Evolutionary conservation across 805 yeast genomes (phyloP).

Genomic region (Yueomyces sp.): DNA sequence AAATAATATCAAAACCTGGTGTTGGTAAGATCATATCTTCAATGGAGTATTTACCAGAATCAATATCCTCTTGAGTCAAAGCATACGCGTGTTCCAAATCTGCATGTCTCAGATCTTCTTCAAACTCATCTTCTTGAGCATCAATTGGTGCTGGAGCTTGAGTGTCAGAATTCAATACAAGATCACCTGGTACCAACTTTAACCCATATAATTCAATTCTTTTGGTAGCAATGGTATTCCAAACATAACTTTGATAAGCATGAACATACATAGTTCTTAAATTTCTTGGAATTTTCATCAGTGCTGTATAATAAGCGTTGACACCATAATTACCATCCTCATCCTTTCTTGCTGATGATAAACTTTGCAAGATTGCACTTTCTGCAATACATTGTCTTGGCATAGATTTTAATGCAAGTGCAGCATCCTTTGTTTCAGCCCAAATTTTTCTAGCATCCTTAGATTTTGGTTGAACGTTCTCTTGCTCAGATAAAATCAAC

Average conservation of each 20-base stretch:
- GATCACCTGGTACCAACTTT: constrained; percentile 65
- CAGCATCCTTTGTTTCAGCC: constrained; percentile 60
- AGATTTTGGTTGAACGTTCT: constrained; percentile 69
- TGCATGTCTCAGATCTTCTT: constrained; percentile 56
- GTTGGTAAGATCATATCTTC: constrained; percentile 88
- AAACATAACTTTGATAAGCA: constrained; percentile 90
- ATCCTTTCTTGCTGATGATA: constrained; percentile 38
- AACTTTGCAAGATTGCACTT: constrained; percentile 46
- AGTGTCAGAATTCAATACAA: constrained; percentile 34
- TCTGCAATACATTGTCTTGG: constrained; percentile 87
- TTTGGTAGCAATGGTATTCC: constrained; percentile 79
- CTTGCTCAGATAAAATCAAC: constrained; percentile 74
- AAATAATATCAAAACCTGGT: constrained; percentile 86
- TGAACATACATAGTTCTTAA: constrained; percentile 91
- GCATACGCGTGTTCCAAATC: constrained; percentile 55
- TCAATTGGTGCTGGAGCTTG: constrained; percentile 8
- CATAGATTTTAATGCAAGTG: constrained; percentile 55
- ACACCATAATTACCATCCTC: constrained; percentile 33
- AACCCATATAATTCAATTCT: constrained; percentile 62
- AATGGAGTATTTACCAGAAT: constrained; percentile 43
- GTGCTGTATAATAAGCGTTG: constrained; percentile 59
- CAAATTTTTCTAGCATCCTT: constrained; percentile 72
- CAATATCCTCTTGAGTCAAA: constrained; percentile 62
- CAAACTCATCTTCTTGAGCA: constrained; percentile 39
- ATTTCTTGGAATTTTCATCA: constrained; percentile 85